Percentiles rank a stretch among this genome's conserved stretches.
Evolutionary conservation across 2,329 filamentous ascomycete genomes (phyloP).

Genomic region (Pseudovirgaria hyperparasitica): DNA sequence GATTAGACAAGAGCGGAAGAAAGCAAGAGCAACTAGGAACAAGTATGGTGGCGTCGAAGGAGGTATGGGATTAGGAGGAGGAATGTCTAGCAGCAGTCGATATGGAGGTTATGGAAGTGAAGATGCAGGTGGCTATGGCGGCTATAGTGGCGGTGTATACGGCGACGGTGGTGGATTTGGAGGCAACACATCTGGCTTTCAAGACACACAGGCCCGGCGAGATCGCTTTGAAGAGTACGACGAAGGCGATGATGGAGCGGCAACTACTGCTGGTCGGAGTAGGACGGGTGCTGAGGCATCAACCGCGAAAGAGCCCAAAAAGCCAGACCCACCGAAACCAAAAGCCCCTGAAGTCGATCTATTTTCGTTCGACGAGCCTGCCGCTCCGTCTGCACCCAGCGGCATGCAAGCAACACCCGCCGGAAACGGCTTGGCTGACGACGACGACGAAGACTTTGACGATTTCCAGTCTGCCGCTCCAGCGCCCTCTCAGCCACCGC

Average conservation of each 20-base stretch:
- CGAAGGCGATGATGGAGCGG: constrained; percentile 72
- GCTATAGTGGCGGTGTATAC: constrained; percentile 66
- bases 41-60: constrained; percentile 95
- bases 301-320: constrained; percentile 39
- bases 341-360: constrained; percentile 86
- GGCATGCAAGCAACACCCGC: constrained; percentile 28
- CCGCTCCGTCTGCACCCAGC: constrained; percentile 34
- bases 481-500: constrained; percentile 32
- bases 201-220: constrained; percentile 47
- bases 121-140: constrained; percentile 46
- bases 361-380: constrained; percentile 72
- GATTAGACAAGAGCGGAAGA: constrained; percentile 67
- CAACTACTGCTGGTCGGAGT: constrained; percentile 37
- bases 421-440: constrained; percentile 38
- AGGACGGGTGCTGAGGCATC: constrained; percentile 30
- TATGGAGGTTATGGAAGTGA: constrained; percentile 93
- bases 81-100: constrained; percentile 44
- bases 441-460: constrained; percentile 93
- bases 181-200: constrained; percentile 55
- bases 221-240: constrained; percentile 95
- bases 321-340: constrained; percentile 59
- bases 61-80: constrained; percentile 48
- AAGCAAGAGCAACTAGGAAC: constrained; percentile 76
- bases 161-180: constrained; percentile 94
- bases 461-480: constrained; percentile 87